Percentiles rank a stretch among this genome's conserved stretches.
These are phyloP conservation scores for Triticum aestivum DNA, from an alignment of 176 grass and related monocot genomes.

Conservation along the genomic window DNA sequence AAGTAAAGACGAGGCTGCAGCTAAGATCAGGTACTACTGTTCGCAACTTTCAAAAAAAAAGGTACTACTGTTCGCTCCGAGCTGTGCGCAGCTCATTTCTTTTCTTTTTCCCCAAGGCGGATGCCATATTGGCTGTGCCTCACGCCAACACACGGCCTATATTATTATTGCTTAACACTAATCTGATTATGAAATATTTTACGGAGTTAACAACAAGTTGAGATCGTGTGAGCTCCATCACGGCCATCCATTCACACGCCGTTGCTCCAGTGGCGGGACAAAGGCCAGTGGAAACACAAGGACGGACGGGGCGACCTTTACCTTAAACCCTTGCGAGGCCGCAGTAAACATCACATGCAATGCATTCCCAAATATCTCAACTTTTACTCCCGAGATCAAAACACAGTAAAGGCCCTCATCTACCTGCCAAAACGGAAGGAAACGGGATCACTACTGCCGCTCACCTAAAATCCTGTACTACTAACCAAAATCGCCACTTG, in stretches of 20 bases:
- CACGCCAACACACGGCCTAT: no score
- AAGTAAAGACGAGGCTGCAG: background rate
- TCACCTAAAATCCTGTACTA: background rate
- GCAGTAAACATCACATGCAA: background rate
- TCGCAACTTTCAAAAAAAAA: background rate
- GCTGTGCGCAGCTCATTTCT: background rate
- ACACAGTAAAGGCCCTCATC: background rate
- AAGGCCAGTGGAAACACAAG: background rate
- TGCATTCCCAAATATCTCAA: conserved; percentile 19
- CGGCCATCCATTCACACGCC: background rate
- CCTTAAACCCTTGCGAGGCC: background rate
- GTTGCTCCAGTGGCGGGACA: background rate
- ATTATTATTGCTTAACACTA: no score
- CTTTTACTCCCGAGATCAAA: background rate
- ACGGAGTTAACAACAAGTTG: background rate
- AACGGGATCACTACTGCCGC: background rate
- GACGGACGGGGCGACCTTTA: background rate
- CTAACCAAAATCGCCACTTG: background rate
- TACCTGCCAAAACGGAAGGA: background rate
- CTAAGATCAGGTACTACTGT: background rate
- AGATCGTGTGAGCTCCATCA: background rate
- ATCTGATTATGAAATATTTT: background rate
- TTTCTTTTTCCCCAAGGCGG: background rate
- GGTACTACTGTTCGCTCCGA: background rate
- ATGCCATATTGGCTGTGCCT: no score